A percentile compares a stretch with the other conserved stretches of the same genome.
Evolutionary conservation across 2,329 filamentous ascomycete species (phyloP).

Genomic region (Stagonosporopsis tanaceti): DNA sequence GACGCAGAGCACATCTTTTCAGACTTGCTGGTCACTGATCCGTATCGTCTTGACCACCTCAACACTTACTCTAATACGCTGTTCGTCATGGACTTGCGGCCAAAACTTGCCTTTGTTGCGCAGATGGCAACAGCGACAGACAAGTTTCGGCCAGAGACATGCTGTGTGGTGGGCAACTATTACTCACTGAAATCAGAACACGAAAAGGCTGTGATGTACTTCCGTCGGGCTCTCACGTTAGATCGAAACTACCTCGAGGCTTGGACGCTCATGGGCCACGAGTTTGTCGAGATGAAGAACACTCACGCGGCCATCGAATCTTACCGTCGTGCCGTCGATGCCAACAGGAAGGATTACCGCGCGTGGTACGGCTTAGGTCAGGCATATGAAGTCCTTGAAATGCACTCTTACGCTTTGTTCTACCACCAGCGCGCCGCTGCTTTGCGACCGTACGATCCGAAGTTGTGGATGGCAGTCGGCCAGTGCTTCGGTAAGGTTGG

Average conservation of each 20-base stretch:
- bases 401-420: slow-evolving; percentile 96
- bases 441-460: slow-evolving; percentile 92
- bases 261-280: slow-evolving; percentile 98
- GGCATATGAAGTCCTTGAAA: slow-evolving; percentile 96
- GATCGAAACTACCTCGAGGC: slow-evolving; percentile 91
- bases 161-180: slow-evolving; percentile 96
- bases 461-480: slow-evolving; percentile 98
- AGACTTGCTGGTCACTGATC: slow-evolving; percentile 73
- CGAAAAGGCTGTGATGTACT: slow-evolving; percentile 98
- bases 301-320: slow-evolving; percentile 97
- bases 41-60: slow-evolving; percentile 81
- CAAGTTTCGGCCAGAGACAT: slow-evolving; percentile 96
- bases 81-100: slow-evolving; percentile 87
- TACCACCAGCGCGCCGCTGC: slow-evolving; percentile 97
- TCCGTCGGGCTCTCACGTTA: slow-evolving; percentile 87
- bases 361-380: slow-evolving; percentile 98
- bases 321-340: slow-evolving; percentile 92
- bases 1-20: slow-evolving; percentile 69
- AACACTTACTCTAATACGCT: slow-evolving; percentile 98
- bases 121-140: slow-evolving; percentile 91
- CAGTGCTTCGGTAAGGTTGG: slow-evolving; percentile 91
- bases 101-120: slow-evolving; percentile 90
- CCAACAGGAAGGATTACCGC: slow-evolving; percentile 94
- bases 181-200: slow-evolving; percentile 94
- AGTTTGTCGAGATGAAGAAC: slow-evolving; percentile 98